Percentiles rank a stretch among this genome's conserved stretches.
phyloP scores from a whole-genome alignment of 768 basidiomycete species.

The Cantharellus anzutake region DNA sequence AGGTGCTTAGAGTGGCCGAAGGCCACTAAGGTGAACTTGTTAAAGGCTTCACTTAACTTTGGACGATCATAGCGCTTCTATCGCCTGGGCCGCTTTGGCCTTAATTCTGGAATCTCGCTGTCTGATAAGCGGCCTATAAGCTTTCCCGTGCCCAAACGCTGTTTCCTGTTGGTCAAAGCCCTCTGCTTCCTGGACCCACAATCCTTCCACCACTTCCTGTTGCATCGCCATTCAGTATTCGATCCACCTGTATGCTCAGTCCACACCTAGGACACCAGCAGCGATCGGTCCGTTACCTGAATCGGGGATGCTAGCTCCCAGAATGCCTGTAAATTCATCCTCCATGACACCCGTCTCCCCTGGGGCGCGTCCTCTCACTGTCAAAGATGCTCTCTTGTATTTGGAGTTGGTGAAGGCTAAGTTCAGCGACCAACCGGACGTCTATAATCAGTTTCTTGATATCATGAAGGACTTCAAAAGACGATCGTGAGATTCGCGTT shows the following conservation, averaged over 20 bases:
- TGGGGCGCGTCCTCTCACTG: conserved; percentile 5
- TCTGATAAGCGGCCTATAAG: too few relatives aligned
- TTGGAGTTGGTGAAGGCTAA: conserved; percentile 17
- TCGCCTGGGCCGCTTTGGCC: too few relatives aligned
- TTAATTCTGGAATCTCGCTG: too few relatives aligned
- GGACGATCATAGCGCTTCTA: too few relatives aligned
- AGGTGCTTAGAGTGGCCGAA: too few relatives aligned
- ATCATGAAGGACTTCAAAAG: conserved; percentile 89
- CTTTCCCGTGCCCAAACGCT: too few relatives aligned
- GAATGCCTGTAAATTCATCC: neutral
- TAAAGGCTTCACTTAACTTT: too few relatives aligned
- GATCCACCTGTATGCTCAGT: neutral
- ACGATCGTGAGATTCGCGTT: conserved; percentile 49
- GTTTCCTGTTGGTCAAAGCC: too few relatives aligned
- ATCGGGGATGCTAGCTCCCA: neutral
- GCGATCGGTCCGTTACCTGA: neutral
- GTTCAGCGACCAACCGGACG: conserved; percentile 12
- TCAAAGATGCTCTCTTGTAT: conserved; percentile 15
- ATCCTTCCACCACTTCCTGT: conserved; percentile 4
- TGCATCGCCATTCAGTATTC: neutral
- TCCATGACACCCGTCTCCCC: conserved; percentile 1
- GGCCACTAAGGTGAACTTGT: too few relatives aligned
- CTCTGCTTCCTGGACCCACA: conserved; percentile 4
- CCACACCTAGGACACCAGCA: conserved; percentile 2
- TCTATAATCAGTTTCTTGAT: conserved; percentile 13